Base-by-base conservation (phyloP, 495 filamentous ascomycete species). In the Aspergillus avenaceus region DNA sequence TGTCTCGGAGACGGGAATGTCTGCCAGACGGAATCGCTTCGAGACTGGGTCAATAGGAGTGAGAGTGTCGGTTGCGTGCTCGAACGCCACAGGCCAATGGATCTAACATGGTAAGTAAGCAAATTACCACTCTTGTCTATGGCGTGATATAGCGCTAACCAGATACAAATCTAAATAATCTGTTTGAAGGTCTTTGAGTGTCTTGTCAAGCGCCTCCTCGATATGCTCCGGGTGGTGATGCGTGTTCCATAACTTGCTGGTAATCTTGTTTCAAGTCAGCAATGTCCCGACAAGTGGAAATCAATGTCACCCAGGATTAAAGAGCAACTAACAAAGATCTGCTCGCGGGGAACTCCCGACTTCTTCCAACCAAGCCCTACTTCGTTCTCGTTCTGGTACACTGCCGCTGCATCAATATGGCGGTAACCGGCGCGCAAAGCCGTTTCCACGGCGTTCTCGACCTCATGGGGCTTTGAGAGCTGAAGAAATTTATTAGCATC, bases 61-160 rank as follows among this genome's bases (percentile, higher is more conserved):
- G 45, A 69, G 57, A 31, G 62, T 67, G 36, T 67, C 65, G 29
- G 87, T 88, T 16, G 71, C 64, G 69, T 92, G 86, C 53, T 91
- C 86, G 4, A 95, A 71, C 2, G 68, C 60, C 11, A 69, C 62
- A 8, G 68, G 65, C 68, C 68, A 71, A 53, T 71, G 64, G 38
- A 71, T 67, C 68, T 71, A 19, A 13, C 22, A 13, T 5, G 0
- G 16, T 31, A 14, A 4, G 11, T 18, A 3, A 8, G 36, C 11
- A 38, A 18, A 38, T 36, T 36, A 14, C 36, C 13, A 1, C 5
- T n/a, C 7, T 31, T 31, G 5, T 36, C 34, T 36, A 16, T 49
- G 8, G n/a, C n/a, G n/a, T n/a, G n/a, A n/a, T n/a, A n/a, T n/a
- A n/a, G 29, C 5, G 14, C n/a, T 2, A 8, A 89, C 86, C 52